These are phyloP conservation scores for Microthlaspi erraticum DNA, from an alignment of 345 rosid species.

Conservation along the genomic window DNA sequence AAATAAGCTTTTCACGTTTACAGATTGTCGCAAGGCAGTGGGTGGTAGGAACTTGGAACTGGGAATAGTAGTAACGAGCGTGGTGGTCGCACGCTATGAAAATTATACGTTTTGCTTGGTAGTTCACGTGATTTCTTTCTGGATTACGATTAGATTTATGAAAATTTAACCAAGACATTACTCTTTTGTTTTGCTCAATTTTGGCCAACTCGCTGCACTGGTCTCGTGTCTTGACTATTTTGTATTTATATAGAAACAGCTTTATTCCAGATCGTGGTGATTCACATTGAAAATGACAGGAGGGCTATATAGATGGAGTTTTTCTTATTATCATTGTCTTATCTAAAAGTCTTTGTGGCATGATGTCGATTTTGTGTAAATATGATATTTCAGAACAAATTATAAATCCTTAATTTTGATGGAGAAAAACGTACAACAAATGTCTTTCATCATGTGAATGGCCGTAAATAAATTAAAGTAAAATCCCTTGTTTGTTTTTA, in stretches of 20 bases:
- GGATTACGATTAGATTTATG: conserved; percentile 5
- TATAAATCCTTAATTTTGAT: neutral
- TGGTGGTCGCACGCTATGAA: conserved; percentile 14
- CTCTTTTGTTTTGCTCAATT: conserved; percentile 9
- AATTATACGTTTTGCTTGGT: conserved; percentile 1
- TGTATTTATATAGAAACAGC: neutral
- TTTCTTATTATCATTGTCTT: conserved; percentile 6
- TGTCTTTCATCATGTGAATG: too few relatives aligned
- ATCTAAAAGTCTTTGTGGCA: conserved; percentile 2
- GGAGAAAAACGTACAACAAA: too few relatives aligned
- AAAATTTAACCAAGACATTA: neutral
- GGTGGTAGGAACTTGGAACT: neutral
- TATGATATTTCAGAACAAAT: neutral
- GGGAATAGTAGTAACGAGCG: conserved; percentile 1
- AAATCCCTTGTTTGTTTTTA: too few relatives aligned
- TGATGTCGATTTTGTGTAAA: neutral
- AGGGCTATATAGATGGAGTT: neutral
- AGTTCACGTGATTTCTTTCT: conserved; percentile 27
- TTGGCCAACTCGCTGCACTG: conserved; percentile 11
- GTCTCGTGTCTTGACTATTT: conserved; percentile 11
- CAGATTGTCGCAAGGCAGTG: conserved; percentile 22
- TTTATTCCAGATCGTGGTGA: conserved; percentile 26
- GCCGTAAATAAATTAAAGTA: too few relatives aligned
- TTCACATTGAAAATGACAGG: conserved; percentile 37
- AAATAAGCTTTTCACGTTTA: conserved; percentile 21